Evolutionary conservation across 345 rosid genomes (phyloP).

Genomic region (Populus deltoides): DNA sequence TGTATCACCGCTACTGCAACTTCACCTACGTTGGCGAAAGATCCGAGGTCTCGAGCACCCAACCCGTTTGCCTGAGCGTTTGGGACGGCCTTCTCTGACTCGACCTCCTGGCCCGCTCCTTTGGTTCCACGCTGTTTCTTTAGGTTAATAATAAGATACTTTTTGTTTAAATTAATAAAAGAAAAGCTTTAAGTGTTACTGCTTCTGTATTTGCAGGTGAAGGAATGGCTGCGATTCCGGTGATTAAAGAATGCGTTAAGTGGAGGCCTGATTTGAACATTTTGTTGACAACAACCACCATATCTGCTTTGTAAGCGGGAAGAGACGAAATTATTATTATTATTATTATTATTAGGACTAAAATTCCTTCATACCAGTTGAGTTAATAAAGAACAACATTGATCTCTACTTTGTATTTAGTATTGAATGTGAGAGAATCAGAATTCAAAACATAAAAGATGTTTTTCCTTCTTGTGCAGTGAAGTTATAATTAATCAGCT

Average conservation of each 20-base stretch:
- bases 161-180: neutral
- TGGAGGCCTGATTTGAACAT: conserved; percentile 56
- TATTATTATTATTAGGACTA: neutral
- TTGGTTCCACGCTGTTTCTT: conserved; percentile 94
- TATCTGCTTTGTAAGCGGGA: conserved; percentile 63
- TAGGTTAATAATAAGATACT: conserved; percentile 37
- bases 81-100: conserved; percentile 62
- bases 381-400: neutral
- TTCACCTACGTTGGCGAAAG: conserved; percentile 68
- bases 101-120: conserved; percentile 72
- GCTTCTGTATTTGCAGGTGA: conserved; percentile 47
- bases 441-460: no score
- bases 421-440: no score
- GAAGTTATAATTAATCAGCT: conserved; percentile 72
- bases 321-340: neutral
- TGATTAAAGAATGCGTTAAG: conserved; percentile 51
- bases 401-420: no score
- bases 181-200: neutral
- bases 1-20: conserved; percentile 59
- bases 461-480: conserved; percentile 35
- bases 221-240: conserved; percentile 94
- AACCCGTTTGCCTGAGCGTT: conserved; percentile 77
- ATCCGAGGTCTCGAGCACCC: conserved; percentile 71
- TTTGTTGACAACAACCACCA: conserved; percentile 70
- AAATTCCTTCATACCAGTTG: no score